Percentiles rank a stretch among this genome's conserved stretches.
Evolutionary conservation across 768 basidiomycete genomes (phyloP).

Genomic region (Tylopilus balloui): DNA sequence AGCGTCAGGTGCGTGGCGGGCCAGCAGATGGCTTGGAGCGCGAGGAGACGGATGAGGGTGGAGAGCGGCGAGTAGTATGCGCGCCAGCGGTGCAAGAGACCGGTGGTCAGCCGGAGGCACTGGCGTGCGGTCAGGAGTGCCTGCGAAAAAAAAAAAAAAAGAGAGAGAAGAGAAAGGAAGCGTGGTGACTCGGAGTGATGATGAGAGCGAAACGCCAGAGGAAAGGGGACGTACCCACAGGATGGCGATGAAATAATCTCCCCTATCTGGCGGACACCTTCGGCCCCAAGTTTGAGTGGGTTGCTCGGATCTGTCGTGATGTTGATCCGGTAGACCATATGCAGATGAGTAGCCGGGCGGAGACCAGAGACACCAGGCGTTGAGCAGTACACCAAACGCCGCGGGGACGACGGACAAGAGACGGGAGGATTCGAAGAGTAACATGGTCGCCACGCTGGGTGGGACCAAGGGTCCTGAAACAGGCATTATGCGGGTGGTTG

Average conservation of each 20-base stretch:
- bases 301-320: not conserved
- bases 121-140: conserved; percentile 84
- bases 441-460: conserved; percentile 44
- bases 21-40: conserved; percentile 95
- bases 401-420: conserved; percentile 72
- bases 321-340: conserved; percentile 3
- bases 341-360: conserved; percentile 36
- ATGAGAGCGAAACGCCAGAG: conserved; percentile 2
- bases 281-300: conserved; percentile 26
- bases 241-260: conserved; percentile 64
- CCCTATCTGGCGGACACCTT: conserved; percentile 43
- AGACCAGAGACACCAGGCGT: conserved; percentile 48
- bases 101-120: conserved; percentile 82
- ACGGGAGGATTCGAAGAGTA: conserved; percentile 68
- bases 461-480: conserved; percentile 48
- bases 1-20: conserved; percentile 87
- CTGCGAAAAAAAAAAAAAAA: too few species aligned
- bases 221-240: conserved; percentile 55
- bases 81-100: conserved; percentile 85
- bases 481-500: conserved; percentile 60
- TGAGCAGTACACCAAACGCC: conserved; percentile 58
- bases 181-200: not conserved
- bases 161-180: too few species aligned
- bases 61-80: conserved; percentile 86
- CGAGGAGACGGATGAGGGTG: conserved; percentile 86